Conservation (phyloP, 2,329 filamentous ascomycete genomes). For the Trichoderma koningiopsis region DNA sequence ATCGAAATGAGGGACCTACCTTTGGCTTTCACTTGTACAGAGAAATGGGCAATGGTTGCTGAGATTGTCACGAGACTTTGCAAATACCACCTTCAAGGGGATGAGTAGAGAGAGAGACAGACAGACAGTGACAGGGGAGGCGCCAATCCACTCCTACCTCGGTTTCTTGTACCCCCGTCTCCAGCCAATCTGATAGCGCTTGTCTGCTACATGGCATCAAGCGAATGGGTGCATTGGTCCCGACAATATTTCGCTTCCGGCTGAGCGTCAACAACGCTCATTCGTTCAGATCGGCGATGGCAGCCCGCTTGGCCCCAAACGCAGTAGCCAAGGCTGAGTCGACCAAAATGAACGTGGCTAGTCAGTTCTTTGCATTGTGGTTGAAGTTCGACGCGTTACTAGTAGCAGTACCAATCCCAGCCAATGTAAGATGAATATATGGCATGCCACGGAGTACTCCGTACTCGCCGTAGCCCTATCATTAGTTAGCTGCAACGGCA, state of each 20-base stretch:
- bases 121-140: neutral
- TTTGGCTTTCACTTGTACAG: neutral
- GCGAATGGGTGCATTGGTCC: conserved; percentile 7
- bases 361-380: neutral
- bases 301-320: neutral
- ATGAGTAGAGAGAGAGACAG: neutral
- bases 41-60: neutral
- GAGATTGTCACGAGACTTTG: neutral
- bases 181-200: neutral
- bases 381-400: neutral
- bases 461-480: neutral
- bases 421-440: neutral
- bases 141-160: neutral
- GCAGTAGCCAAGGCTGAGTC: neutral
- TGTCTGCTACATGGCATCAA: neutral
- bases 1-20: neutral
- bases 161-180: neutral
- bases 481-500: neutral
- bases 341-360: neutral
- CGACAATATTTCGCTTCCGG: neutral
- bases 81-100: neutral
- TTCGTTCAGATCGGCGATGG: neutral
- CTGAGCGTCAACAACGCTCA: neutral
- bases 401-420: neutral
- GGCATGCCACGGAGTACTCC: neutral